phyloP scores from a whole-genome alignment of 257 asterid genomes.

The Salvia rosmarinus region DNA sequence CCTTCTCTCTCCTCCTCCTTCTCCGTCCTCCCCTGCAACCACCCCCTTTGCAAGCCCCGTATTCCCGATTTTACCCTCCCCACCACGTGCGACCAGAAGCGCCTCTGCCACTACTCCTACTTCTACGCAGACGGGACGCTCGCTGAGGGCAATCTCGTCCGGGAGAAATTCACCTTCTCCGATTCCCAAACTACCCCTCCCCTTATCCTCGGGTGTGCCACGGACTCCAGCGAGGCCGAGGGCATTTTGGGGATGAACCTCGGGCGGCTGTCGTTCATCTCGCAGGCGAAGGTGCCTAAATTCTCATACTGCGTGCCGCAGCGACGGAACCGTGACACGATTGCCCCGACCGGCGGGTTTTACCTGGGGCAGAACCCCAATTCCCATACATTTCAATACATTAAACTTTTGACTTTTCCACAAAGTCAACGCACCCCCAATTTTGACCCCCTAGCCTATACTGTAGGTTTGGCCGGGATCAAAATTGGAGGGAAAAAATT shows the following conservation, averaged over 20 bases:
- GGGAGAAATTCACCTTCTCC: slow-evolving; percentile 64
- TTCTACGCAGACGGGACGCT: slow-evolving; percentile 87
- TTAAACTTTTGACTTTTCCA: slow-evolving; percentile 54
- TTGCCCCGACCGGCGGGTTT: slow-evolving; percentile 58
- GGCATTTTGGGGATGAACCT: slow-evolving; percentile 91
- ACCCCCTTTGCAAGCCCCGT: slow-evolving; percentile 74
- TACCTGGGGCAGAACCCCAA: slow-evolving; percentile 75
- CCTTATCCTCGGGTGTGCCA: slow-evolving; percentile 68
- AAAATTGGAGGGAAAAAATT: slow-evolving; percentile 59
- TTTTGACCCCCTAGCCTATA: slow-evolving; percentile 77
- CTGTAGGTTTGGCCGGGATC: slow-evolving; percentile 61
- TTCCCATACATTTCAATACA: slow-evolving; percentile 50
- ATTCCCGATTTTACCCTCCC: slow-evolving; percentile 90
- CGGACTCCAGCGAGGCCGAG: slow-evolving; percentile 62
- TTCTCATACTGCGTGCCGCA: slow-evolving; percentile 88
- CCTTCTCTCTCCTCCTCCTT: slow-evolving; percentile 82
- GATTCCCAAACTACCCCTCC: slow-evolving; percentile 75
- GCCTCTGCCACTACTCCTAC: slow-evolving; percentile 76
- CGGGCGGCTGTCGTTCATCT: slow-evolving; percentile 69
- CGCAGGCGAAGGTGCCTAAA: slow-evolving; percentile 64
- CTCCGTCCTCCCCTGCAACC: slow-evolving; percentile 71
- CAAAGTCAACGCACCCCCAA: slow-evolving; percentile 67
- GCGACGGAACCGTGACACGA: slow-evolving; percentile 32
- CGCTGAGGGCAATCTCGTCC: slow-evolving; percentile 86
- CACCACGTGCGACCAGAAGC: slow-evolving; percentile 75